phyloP scores from a whole-genome alignment of 2,329 filamentous ascomycete genomes.

The Fusarium transvaalense region DNA sequence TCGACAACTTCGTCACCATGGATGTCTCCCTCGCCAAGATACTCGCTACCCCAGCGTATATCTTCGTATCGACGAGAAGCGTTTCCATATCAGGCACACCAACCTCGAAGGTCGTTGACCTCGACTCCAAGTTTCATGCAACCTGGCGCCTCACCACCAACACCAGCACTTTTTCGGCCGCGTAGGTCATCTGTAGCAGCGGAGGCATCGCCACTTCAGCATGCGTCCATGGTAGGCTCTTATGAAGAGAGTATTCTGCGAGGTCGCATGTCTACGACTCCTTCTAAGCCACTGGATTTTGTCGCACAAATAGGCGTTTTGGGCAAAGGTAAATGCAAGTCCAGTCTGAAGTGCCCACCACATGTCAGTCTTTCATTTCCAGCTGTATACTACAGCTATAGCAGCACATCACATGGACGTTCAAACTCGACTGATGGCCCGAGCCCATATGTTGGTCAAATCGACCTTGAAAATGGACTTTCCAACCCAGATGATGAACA shows the following conservation, averaged over 20 bases:
- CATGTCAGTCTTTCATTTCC: conserved; percentile 93
- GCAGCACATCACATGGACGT: conserved; percentile 72
- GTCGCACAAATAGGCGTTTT: conserved; percentile 95
- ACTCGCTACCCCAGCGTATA: conserved; percentile 44
- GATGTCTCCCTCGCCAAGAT: conserved; percentile 55
- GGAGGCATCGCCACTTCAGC: conserved; percentile 82
- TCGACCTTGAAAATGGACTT: conserved; percentile 89
- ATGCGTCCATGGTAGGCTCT: conserved; percentile 96
- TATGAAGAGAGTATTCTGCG: conserved; percentile 97
- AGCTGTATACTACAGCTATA: conserved; percentile 96
- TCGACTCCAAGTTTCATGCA: conserved; percentile 63
- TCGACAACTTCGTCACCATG: conserved; percentile 66
- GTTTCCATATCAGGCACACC: conserved; percentile 80
- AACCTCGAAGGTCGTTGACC: conserved; percentile 80
- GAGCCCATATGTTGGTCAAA: conserved; percentile 93
- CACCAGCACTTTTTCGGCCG: conserved; percentile 64
- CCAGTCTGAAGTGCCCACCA: conserved; percentile 84
- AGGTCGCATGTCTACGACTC: conserved; percentile 95
- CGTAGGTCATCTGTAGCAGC: conserved; percentile 78
- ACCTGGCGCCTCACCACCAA: conserved; percentile 61
- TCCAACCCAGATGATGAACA: conserved; percentile 63
- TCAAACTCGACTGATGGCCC: conserved; percentile 83
- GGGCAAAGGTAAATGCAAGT: conserved; percentile 88
- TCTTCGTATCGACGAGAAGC: conserved; percentile 68
- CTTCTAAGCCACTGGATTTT: conserved; percentile 92